A percentile compares a stretch with the other conserved stretches of the same genome.
These are phyloP conservation scores for Trifolium pratense DNA, from an alignment of 306 rosid species.

Conservation along the genomic window DNA sequence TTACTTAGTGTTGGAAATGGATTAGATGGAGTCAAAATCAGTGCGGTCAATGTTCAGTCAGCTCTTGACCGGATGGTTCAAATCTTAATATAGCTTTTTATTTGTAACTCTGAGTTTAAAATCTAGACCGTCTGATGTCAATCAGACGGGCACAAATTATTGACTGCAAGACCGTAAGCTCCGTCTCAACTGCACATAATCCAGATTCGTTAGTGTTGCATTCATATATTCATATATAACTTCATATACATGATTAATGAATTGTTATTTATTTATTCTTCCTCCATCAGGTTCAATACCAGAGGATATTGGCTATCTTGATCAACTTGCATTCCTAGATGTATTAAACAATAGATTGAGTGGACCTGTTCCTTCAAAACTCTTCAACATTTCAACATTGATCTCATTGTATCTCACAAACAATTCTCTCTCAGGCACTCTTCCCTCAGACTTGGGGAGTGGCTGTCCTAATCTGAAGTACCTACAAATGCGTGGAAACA, in stretches of 20 bases:
- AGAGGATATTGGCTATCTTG: conserved; percentile 22
- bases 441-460: conserved; percentile 23
- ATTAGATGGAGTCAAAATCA: no score
- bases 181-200: no score
- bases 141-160: no score
- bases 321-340: background rate
- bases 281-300: conserved; percentile 32
- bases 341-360: background rate
- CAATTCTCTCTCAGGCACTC: conserved; percentile 31
- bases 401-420: background rate
- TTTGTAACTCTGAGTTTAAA: no score
- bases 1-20: no score
- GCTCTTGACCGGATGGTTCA: no score
- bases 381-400: conserved; percentile 42
- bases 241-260: background rate
- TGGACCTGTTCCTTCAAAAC: conserved; percentile 21
- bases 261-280: background rate
- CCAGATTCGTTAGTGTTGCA: no score
- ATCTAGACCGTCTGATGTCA: no score
- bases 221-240: no score
- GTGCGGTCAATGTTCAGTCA: no score
- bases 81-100: no score
- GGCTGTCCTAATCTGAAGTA: background rate
- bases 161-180: no score
- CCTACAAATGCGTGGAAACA: background rate